Evolutionary conservation across 208 protist species (phyloP).

Genomic region (Leishmania lainsoni): DNA sequence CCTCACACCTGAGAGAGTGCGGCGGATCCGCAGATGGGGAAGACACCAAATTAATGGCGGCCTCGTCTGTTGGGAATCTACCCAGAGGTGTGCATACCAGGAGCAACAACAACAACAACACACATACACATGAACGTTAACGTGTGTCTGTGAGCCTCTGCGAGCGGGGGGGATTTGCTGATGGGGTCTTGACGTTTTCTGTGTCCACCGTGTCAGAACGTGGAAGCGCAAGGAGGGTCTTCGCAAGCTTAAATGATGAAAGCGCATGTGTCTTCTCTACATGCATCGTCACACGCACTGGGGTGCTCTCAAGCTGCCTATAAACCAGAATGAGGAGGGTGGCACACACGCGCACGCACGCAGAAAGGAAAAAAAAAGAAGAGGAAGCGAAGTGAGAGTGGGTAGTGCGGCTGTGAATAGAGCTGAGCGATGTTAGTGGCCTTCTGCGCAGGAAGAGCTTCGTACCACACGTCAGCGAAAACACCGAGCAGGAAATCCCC

Average conservation of each 20-base stretch:
- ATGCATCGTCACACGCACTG: no score
- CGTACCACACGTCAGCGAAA: not conserved
- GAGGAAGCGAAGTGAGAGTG: not conserved
- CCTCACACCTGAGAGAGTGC: not conserved
- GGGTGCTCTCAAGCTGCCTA: no score
- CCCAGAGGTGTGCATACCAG: not conserved
- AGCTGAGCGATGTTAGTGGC: not conserved
- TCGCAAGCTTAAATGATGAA: no score
- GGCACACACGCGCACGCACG: not conserved
- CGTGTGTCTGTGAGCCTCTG: not conserved
- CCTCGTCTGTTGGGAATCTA: not conserved
- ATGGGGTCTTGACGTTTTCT: no score
- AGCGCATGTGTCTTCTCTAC: no score
- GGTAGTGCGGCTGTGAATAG: not conserved
- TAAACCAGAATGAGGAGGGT: not conserved
- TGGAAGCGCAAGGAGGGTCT: no score
- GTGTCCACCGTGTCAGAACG: no score
- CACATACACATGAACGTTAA: not conserved
- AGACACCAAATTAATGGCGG: not conserved
- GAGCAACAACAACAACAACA: not conserved
- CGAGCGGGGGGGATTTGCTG: not conserved
- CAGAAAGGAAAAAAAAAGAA: conserved; percentile 2
- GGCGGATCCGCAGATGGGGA: no score
- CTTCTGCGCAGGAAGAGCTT: not conserved
- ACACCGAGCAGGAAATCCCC: not conserved